Evolutionary conservation across 2,329 filamentous ascomycete species (phyloP).

Genomic region (Alternaria angustiovoidea): DNA sequence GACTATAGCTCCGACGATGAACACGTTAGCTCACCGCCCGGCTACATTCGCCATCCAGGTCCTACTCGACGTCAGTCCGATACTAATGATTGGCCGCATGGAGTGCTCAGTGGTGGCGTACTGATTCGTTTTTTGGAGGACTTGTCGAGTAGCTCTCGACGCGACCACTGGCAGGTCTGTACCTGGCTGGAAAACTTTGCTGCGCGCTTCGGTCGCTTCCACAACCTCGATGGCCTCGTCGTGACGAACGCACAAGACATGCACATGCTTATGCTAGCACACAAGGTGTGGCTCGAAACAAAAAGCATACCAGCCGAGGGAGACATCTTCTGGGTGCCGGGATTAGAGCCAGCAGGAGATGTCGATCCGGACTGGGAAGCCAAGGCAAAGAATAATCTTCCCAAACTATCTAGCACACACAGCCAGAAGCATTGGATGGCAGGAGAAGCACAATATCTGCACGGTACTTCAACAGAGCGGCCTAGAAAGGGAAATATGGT

Average conservation of each 20-base stretch:
- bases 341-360: conserved; percentile 10
- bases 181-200: conserved; percentile 19
- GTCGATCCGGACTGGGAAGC: neutral
- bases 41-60: neutral
- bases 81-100: conserved; percentile 1
- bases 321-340: conserved; percentile 16
- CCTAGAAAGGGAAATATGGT: neutral
- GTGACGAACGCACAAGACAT: conserved; percentile 4
- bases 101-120: conserved; percentile 10
- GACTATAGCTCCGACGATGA: neutral
- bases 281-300: conserved; percentile 8
- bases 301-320: neutral
- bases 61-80: conserved; percentile 1
- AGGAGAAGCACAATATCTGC: neutral
- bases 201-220: conserved; percentile 15
- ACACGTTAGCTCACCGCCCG: neutral
- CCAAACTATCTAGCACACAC: neutral
- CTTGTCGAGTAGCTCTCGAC: conserved; percentile 5
- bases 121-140: conserved; percentile 12
- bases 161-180: conserved; percentile 5
- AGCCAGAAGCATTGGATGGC: neutral
- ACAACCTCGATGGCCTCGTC: conserved; percentile 20
- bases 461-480: neutral
- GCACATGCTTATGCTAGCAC: conserved; percentile 11
- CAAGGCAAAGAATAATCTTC: neutral